Base-by-base conservation (phyloP, 768 basidiomycete species). In the Russula olivacea region DNA sequence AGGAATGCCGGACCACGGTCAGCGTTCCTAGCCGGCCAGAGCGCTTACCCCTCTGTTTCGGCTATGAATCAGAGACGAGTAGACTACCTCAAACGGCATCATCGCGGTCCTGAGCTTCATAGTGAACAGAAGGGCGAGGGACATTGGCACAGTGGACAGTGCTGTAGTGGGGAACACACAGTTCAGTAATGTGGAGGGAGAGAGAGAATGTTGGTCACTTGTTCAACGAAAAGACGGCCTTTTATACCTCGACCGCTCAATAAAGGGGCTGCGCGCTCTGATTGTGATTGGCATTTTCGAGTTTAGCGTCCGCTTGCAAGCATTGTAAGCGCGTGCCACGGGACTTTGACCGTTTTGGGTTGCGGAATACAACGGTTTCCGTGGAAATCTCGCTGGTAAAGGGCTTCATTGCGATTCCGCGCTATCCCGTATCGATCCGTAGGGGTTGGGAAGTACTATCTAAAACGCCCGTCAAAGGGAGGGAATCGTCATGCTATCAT, bases 41-140 rank as follows among this genome's bases (percentile, higher is more conserved):
- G 41, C 63, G 48, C 63, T 64, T 50, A 51, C 58, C 58, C 63
- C 32, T 59, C 59, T 64, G 59, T 64, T 64, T 64, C 58, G 58
- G 63, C 63, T 64, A 64, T 64, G 63, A 64, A 64, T 64, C 63
- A 64, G 63, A 50, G 41, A 50, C 41, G 58, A 45, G 55, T 49
- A 9, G 59, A 50, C 40, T 30, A 54, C 59, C 48, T 49, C 41
- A 45, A 59, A 50, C 12, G 48, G 54, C 63, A 23, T 38, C 53
- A 25, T 64, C 54, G 2, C 54, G 41, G 6, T 60, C 48, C 63
- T 64, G 63, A 64, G 54, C 25, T 64, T 64, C 63, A 64, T 60
- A 64, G 58, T 19, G 28, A 60, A 51, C 36, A 48, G 23, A 50
- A 25, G 63, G 53, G 59, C 63, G 54, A 64, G 63, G 48, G 54